Evolutionary conservation across 306 rosid genomes (phyloP).

Genomic region (Trifolium repens): DNA sequence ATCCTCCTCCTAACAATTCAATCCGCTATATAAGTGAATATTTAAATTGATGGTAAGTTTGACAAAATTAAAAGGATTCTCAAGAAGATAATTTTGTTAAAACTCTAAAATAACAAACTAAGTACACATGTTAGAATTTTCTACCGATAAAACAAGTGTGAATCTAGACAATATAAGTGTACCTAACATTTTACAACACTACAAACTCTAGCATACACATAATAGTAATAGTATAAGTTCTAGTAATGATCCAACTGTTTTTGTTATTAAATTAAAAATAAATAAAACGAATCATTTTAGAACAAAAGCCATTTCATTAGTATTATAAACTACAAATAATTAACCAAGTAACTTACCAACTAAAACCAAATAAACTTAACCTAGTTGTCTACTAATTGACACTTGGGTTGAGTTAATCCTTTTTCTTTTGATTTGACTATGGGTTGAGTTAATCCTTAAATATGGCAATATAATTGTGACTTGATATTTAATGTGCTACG

Average conservation of each 20-base stretch:
- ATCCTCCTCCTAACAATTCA: too few species aligned
- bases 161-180: neutral
- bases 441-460: slow-evolving; percentile 31
- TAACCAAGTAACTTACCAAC: neutral
- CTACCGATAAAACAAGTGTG: neutral
- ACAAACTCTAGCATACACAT: neutral
- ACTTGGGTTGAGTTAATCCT: slow-evolving; percentile 36
- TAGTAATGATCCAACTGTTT: neutral
- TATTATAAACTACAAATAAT: neutral
- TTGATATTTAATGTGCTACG: neutral
- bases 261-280: neutral
- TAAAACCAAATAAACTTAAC: slow-evolving; percentile 3
- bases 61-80: neutral
- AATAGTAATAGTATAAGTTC: neutral
- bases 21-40: too few species aligned
- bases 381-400: slow-evolving; percentile 26
- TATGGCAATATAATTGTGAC: neutral
- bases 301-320: neutral
- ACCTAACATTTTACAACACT: neutral
- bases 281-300: neutral
- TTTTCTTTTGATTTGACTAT: too few species aligned
- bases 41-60: too few species aligned
- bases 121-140: too few species aligned
- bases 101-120: neutral
- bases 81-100: neutral